Conservation (phyloP, 345 rosid genomes). For the Erodium maritimum region DNA sequence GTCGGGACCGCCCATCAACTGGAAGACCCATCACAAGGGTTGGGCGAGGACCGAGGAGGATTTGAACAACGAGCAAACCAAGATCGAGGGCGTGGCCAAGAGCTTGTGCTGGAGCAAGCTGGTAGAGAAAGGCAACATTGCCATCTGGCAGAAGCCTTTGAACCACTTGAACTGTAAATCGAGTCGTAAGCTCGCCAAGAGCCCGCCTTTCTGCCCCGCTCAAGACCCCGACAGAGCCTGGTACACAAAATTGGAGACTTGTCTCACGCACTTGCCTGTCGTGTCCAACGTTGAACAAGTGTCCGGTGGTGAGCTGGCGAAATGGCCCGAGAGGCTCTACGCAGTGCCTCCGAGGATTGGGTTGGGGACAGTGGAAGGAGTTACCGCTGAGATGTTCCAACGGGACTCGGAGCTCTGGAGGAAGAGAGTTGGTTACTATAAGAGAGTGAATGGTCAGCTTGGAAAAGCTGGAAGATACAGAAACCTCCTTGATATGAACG, state of each 20-base stretch:
- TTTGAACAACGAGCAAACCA: constrained; percentile 25
- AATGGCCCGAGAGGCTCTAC: constrained; percentile 33
- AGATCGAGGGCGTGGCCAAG: constrained; percentile 30
- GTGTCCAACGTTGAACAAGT: constrained; percentile 15
- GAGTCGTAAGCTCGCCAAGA: constrained; percentile 2
- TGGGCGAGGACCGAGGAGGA: constrained; percentile 31
- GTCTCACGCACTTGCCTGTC: constrained; percentile 33
- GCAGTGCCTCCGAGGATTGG: constrained; percentile 34
- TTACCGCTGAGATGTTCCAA: constrained; percentile 23
- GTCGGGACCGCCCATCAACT: constrained; percentile 44
- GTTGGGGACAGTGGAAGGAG: constrained; percentile 26
- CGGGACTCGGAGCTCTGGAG: constrained; percentile 25
- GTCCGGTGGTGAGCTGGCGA: constrained; percentile 25
- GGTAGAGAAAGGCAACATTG: constrained; percentile 34
- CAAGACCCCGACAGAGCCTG: constrained; percentile 32
- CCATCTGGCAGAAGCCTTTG: constrained; percentile 37
- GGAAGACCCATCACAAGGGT: constrained; percentile 31
- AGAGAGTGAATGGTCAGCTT: constrained; percentile 25
- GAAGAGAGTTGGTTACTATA: constrained; percentile 29
- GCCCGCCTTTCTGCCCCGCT: constrained; percentile 17
- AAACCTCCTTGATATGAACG: constrained; percentile 43
- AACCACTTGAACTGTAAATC: constrained; percentile 21
- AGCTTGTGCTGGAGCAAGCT: constrained; percentile 41
- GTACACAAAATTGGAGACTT: constrained; percentile 36
- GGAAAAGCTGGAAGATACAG: constrained; percentile 31